A percentile compares a stretch with the other conserved stretches of the same genome.
phyloP scores from a whole-genome alignment of 1,284 basidiomycete genomes.

The Peniophora sp. region DNA sequence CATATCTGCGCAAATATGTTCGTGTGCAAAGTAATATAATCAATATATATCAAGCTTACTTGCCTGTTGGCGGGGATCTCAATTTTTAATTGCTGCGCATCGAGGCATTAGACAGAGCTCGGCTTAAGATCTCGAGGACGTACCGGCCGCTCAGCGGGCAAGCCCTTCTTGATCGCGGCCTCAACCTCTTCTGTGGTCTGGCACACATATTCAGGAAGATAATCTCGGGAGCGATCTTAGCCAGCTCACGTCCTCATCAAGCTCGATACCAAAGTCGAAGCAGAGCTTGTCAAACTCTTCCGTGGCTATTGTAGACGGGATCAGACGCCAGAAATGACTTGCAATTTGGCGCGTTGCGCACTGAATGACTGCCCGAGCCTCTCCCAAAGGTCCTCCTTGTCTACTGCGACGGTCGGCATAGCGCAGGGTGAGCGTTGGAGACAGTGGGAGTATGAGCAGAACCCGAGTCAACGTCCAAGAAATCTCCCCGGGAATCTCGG shows the following conservation, averaged over 20 bases:
- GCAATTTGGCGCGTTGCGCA: constrained; percentile 35
- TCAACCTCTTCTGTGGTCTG: constrained; percentile 89
- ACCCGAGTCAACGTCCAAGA: no score
- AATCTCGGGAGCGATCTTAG: neutral
- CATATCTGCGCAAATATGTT: constrained; percentile 60
- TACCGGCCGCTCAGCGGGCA: constrained; percentile 78
- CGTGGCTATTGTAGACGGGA: constrained; percentile 50
- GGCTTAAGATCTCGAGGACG: constrained; percentile 16
- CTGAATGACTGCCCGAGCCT: constrained; percentile 82
- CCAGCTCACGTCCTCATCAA: constrained; percentile 86
- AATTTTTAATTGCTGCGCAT: constrained; percentile 86
- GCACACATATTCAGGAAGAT: neutral
- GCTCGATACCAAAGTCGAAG: constrained; percentile 96
- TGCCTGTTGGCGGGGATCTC: constrained; percentile 95
- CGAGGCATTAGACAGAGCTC: neutral
- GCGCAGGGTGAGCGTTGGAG: constrained; percentile 1
- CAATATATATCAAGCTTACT: constrained; percentile 10
- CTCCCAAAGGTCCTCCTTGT: constrained; percentile 92
- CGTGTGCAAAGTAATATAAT: neutral
- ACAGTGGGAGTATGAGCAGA: constrained; percentile 1
- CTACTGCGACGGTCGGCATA: constrained; percentile 94
- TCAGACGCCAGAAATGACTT: no score
- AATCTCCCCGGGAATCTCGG: no score
- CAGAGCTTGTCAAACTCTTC: constrained; percentile 94
- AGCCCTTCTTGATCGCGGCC: constrained; percentile 71